Conservation (phyloP, 805 yeast genomes). For the Tetrapisispora fleetii region DNA sequence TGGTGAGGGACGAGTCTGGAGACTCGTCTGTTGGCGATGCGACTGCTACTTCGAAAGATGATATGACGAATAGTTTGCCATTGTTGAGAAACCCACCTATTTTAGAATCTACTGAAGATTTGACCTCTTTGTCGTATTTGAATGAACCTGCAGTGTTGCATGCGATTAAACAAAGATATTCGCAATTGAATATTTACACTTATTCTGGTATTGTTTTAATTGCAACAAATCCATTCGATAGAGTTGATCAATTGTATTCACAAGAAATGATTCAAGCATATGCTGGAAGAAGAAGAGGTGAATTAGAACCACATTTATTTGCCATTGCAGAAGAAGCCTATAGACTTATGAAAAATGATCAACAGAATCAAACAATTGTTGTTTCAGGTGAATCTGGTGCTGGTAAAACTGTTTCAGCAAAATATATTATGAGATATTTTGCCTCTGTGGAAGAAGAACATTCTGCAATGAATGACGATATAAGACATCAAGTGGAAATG, state of each 20-base stretch:
- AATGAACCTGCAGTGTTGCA: slow-evolving; percentile 95
- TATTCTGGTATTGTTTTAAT: slow-evolving; percentile 94
- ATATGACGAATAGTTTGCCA: slow-evolving; percentile 41
- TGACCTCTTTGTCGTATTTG: slow-evolving; percentile 81
- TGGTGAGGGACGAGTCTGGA: slow-evolving; percentile 6
- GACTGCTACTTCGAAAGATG: background rate
- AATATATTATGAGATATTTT: slow-evolving; percentile 93
- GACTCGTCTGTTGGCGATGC: background rate
- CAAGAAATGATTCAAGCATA: slow-evolving; percentile 91
- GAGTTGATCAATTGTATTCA: slow-evolving; percentile 82
- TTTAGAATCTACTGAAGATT: slow-evolving; percentile 87
- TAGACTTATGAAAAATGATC: slow-evolving; percentile 82
- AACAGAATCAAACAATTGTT: slow-evolving; percentile 85
- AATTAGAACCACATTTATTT: slow-evolving; percentile 91
- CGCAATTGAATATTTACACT: slow-evolving; percentile 85
- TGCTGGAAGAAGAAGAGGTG: slow-evolving; percentile 88
- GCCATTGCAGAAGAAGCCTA: slow-evolving; percentile 98
- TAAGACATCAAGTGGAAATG: slow-evolving; percentile 47
- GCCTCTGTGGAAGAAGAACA: slow-evolving; percentile 72
- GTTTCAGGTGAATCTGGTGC: slow-evolving; percentile 99
- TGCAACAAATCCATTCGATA: slow-evolving; percentile 92
- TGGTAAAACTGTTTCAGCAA: slow-evolving; percentile 95
- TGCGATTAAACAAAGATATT: slow-evolving; percentile 82
- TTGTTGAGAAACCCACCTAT: slow-evolving; percentile 85
- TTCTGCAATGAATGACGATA: slow-evolving; percentile 27